Base-by-base conservation (phyloP, 495 filamentous ascomycete species). In the Penicillium antarcticum region DNA sequence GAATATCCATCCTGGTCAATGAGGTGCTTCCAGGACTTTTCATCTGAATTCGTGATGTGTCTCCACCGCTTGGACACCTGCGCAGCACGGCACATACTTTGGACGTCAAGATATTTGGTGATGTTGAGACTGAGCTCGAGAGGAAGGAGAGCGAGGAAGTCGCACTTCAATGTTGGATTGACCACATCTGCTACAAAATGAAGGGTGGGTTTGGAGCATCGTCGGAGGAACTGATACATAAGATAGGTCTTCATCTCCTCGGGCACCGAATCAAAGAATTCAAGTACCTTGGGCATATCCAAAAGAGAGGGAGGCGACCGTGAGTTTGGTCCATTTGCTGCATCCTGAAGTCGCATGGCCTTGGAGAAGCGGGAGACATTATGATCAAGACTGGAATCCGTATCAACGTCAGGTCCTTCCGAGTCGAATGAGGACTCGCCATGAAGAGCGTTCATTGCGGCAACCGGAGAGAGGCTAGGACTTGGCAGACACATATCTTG, bases 41-140 rank as follows among this genome's bases (percentile, higher is more conserved):
- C 95, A 60, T 97, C 90, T 8, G 86, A 86, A 58, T 97, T 91
- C 45, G 96, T 80, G 13, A 95, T 85, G 41, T 85, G 80, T 52
- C 94, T 84, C 94, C 94, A 99, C 59, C 86, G 84, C 70, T 89
- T 96, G 1, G 92, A 97, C 5, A 97, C 94, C 55, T 94, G 94
- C 2, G 94, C 89, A 9, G 91, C 91, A 48, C 85, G 85, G 65
- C 92, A 97, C 65, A 97, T 85, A 55, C 91, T 92, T 60, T 87
- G 83, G 23, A 86, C 77, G 60, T 96, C 88, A 14, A 99, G 81
- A 59, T 91, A 94, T 42, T 88, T 87, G 26, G 95, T 78, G 53
- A 97, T 83, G 53, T 96, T 88, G 13, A 95, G 75, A 52, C 88
- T 89, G 17, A 99, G 81, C 63, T 99, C 94, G 3, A 86, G 67